Evolutionary conservation across 257 asterid genomes (phyloP).

Genomic region (Scutellaria barbata): DNA sequence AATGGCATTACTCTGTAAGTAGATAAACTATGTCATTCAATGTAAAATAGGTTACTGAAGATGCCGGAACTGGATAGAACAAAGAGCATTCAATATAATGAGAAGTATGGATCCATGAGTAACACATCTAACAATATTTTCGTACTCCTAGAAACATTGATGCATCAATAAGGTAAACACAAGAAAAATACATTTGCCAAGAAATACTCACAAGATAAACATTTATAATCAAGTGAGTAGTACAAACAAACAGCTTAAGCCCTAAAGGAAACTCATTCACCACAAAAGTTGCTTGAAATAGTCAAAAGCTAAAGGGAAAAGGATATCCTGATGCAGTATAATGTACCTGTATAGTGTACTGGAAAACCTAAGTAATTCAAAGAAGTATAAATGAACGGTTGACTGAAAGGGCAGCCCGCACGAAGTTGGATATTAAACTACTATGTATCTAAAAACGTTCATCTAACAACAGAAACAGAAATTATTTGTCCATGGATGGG

Average conservation of each 20-base stretch:
- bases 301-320: not conserved
- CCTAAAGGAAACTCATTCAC: slow-evolving; percentile 37
- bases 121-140: not conserved
- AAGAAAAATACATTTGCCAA: not conserved
- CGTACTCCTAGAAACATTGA: slow-evolving; percentile 12
- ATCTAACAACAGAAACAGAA: slow-evolving; percentile 8
- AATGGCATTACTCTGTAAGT: not conserved
- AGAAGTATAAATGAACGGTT: slow-evolving; percentile 9
- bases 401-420: not conserved
- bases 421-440: slow-evolving; percentile 23
- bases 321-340: not conserved
- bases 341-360: slow-evolving; percentile 1
- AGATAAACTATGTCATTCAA: not conserved
- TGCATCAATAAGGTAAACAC: slow-evolving; percentile 11
- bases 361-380: slow-evolving; percentile 4
- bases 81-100: not conserved
- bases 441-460: slow-evolving; percentile 13
- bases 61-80: slow-evolving; percentile 7
- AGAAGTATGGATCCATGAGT: slow-evolving; percentile 7
- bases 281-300: slow-evolving; percentile 12
- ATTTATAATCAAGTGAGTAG: slow-evolving; percentile 23
- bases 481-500: not conserved
- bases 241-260: slow-evolving; percentile 14
- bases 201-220: slow-evolving; percentile 1
- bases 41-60: not conserved